Conservation (phyloP, 345 rosid species). For the Lepidium didymum region DNA sequence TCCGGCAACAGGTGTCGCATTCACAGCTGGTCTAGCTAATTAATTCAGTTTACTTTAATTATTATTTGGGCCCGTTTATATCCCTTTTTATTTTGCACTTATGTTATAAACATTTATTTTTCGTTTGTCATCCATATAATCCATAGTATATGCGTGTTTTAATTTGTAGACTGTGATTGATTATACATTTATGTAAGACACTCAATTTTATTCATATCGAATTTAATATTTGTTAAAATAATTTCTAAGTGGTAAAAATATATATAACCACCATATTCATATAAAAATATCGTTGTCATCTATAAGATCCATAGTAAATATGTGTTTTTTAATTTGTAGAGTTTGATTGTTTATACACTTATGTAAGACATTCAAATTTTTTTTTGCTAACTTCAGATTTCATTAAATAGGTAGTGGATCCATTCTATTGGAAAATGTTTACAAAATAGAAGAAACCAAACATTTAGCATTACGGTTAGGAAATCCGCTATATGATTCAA, state of each 20-base stretch:
- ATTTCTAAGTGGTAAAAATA: not conserved
- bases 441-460: too few relatives aligned
- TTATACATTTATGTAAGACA: not conserved
- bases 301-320: not conserved
- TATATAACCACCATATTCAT: too few relatives aligned
- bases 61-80: not conserved
- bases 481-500: too few relatives aligned
- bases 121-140: not conserved
- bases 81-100: not conserved
- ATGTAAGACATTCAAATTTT: not conserved
- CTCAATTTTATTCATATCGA: not conserved
- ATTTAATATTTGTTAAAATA: not conserved
- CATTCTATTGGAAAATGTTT: too few relatives aligned
- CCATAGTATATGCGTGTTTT: not conserved
- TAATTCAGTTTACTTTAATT: not conserved
- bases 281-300: not conserved
- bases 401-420: too few relatives aligned
- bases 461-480: too few relatives aligned
- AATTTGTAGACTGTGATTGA: not conserved
- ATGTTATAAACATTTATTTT: not conserved
- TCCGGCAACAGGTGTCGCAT: conserved; percentile 54
- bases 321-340: not conserved
- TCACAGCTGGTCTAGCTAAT: conserved; percentile 48
- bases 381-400: too few relatives aligned
- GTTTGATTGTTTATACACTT: not conserved